A percentile compares a stretch with the other conserved stretches of the same genome.
phyloP scores from a whole-genome alignment of 179 eudicot species.

The Beta corolliflora region DNA sequence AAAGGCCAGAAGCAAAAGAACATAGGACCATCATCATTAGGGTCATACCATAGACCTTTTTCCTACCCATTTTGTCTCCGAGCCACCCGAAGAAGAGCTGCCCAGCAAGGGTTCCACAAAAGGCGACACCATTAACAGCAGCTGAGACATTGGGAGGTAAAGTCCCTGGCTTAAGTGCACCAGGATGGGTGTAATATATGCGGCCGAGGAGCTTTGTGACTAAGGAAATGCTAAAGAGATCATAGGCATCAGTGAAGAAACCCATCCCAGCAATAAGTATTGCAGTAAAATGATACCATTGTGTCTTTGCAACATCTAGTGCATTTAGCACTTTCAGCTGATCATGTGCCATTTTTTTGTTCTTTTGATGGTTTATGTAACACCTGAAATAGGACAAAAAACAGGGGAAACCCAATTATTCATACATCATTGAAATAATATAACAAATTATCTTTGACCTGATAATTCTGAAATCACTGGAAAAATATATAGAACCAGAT shows the following conservation, averaged over 20 bases:
- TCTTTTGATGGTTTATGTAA: neutral
- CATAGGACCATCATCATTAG: conserved; percentile 32
- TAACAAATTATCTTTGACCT: neutral
- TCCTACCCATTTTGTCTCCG: conserved; percentile 32
- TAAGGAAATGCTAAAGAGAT: conserved; percentile 26
- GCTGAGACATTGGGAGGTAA: conserved; percentile 31
- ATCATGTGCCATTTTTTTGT: conserved; percentile 8
- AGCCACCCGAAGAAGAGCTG: conserved; percentile 34
- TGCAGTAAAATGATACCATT: conserved; percentile 34
- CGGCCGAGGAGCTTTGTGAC: conserved; percentile 33
- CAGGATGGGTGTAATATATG: conserved; percentile 13
- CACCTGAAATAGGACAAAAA: conserved; percentile 9
- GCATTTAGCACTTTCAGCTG: conserved; percentile 31
- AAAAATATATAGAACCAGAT: no score
- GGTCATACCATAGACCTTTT: conserved; percentile 33
- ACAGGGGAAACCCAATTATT: neutral
- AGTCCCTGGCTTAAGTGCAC: conserved; percentile 14
- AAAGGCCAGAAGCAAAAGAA: conserved; percentile 27
- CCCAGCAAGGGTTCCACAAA: conserved; percentile 29
- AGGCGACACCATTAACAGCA: conserved; percentile 34
- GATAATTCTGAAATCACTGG: neutral
- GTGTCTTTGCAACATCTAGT: conserved; percentile 30
- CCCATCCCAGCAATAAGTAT: conserved; percentile 31
- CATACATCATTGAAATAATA: neutral
- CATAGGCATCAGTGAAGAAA: conserved; percentile 35